Base-by-base conservation (phyloP, 768 basidiomycete species). In the Brasilioporus rufonigricans region DNA sequence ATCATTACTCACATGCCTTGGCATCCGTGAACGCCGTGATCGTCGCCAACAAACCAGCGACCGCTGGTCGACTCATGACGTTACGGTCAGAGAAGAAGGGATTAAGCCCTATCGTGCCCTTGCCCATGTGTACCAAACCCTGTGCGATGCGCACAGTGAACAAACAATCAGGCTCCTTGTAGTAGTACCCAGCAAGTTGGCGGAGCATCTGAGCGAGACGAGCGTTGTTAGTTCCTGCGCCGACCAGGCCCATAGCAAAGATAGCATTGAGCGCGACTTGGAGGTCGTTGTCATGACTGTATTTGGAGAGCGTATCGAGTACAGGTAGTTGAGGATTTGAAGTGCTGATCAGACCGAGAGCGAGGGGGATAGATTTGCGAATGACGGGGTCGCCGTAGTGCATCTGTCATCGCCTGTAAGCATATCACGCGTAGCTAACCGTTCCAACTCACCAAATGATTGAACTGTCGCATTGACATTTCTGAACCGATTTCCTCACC, bases 251-350 rank as follows among this genome's bases (percentile, higher is more conserved):
- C 96, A 99, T 98, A 3, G 95, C 95, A 64, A 98, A 91, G 74
- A 99, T 98, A 26, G 97, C 92, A 65, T 98, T 98, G 48, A 93
- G 82, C 0, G 96, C 97, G 11, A 99, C 97, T 40, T 84, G 80
- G n/a, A 98, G 85, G 73, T 99, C 97, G 65, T 91, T 94, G 77
- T 99, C 96, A 76, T 99, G 97, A 56, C 93, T 96, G 76, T 99
- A 99, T 72, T 96, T 96, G 7, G 96, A 98, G 13, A 99, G 84
- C 0, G 94, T 98, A 70, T 99, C 97, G 60, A 99, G 86, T 59
- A 99, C 89, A 36, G 89, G 81, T 5, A 98, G 80, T 73, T 93
- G 91, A 13, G 97, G 97, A 72, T 98, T 98, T 35, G 97, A 99
- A 32, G 93, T 85, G 71, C 88, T 94, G 71, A 98, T 83, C 53